Evolutionary conservation across 208 protist species (phyloP).

Genomic region (Trypanosomatidae sp.): DNA sequence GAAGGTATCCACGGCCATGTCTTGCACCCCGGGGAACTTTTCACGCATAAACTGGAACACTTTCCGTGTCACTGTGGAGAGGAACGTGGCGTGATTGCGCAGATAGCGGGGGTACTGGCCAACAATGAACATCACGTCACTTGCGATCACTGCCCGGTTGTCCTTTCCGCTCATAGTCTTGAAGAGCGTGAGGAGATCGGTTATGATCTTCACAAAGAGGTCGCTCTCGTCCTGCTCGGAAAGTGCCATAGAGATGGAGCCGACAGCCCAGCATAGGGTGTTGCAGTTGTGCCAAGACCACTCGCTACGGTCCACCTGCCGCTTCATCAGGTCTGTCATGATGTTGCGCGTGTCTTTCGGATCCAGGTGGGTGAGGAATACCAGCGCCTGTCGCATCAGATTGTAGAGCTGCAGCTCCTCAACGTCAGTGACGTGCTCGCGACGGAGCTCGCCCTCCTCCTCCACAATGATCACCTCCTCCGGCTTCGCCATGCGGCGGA

Average conservation of each 20-base stretch:
- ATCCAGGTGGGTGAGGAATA: constrained; percentile 98
- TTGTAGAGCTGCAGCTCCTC: constrained; percentile 98
- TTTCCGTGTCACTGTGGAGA: constrained; percentile 98
- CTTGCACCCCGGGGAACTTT: constrained; percentile 98
- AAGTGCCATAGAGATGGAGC: constrained; percentile 97
- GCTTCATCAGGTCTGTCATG: constrained; percentile 90
- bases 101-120: constrained; percentile 99
- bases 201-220: constrained; percentile 98
- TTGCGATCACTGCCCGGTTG: constrained; percentile 99
- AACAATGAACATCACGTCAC: constrained; percentile 99
- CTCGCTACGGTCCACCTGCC: constrained; percentile 87
- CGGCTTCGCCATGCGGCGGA: constrained; percentile 98
- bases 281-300: constrained; percentile 98
- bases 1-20: constrained; percentile 99
- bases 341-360: constrained; percentile 95
- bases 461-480: constrained; percentile 99
- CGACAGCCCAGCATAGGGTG: constrained; percentile 99
- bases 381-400: constrained; percentile 96
- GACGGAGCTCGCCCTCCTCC: constrained; percentile 97
- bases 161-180: constrained; percentile 95
- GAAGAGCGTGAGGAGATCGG: constrained; percentile 97
- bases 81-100: constrained; percentile 97
- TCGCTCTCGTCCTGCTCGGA: constrained; percentile 96
- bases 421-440: constrained; percentile 97
- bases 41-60: constrained; percentile 99